Base-by-base conservation (phyloP, 2,329 filamentous ascomycete genomes). In the Ophiostoma sp. region DNA sequence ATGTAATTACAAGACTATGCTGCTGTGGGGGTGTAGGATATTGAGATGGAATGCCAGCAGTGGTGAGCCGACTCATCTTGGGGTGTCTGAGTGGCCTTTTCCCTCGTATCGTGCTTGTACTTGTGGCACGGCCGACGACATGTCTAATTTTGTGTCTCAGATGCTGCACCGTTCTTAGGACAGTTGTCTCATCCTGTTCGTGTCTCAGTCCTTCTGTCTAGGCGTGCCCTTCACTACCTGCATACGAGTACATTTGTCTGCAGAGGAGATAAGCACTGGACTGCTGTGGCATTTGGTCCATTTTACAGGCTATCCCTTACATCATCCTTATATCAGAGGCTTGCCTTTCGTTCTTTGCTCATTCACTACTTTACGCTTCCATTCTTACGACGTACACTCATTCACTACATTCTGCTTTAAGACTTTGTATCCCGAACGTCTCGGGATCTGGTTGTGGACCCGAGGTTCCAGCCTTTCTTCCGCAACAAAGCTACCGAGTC, bases 131-230 rank as follows among this genome's bases (percentile, higher is more conserved):
- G 27, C 27, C 27, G 42, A 44, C 42, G 42, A 44, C 42, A 7
- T 6, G 55, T 60, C 27, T 60, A 60, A 60, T 60, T 60, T 55
- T 38, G 27, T 60, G 55, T 60, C 55, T 60, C 55, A 60, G 55
- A 60, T 60, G 55, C 55, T 60, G 55, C 55, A 60, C 55, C 14
- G 55, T 12, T 60, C 55, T 38, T 60, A 36, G 18, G 49, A 18
- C 27, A n/a, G 18, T 9, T 47, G 12, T 47, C 45, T 47, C 45
- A 16, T 47, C 45, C 45, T 2, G 4, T 0, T 27, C 12, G 11
- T 60, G 55, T 60, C 55, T 60, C 55, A 38, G 55, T 27, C 38
- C 49, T 52, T 18, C 16, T 52, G 18, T 55, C 49, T 27, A 55
- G 27, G n/a, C 45, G 45, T 47, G 45, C 27, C n/a, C 49, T 55